These are phyloP conservation scores for Lavandula angustifolia DNA, from an alignment of 257 asterid genomes.

Conservation along the genomic window DNA sequence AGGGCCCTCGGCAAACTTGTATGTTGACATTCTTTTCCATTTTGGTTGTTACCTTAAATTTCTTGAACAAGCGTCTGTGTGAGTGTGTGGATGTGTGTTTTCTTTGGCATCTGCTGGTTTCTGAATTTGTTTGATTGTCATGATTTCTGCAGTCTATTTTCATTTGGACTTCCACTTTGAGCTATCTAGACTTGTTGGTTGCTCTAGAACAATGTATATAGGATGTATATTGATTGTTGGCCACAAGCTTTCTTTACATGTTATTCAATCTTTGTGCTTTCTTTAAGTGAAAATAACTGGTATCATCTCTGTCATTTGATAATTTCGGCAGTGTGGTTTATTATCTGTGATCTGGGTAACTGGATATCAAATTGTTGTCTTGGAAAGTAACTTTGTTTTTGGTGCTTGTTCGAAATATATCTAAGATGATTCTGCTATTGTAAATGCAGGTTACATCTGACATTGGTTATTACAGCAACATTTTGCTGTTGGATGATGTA, in stretches of 20 bases:
- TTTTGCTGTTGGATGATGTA: conserved; percentile 99
- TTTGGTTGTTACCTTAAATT: conserved; percentile 1
- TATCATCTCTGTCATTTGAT: conserved; percentile 12
- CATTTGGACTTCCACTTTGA: background rate
- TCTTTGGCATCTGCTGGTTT: conserved; percentile 12
- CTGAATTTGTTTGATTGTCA: conserved; percentile 9
- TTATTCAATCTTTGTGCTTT: background rate
- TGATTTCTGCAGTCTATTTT: conserved; percentile 9
- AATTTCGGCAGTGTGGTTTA: background rate
- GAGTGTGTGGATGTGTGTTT: conserved; percentile 6
- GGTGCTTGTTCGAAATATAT: conserved; percentile 12
- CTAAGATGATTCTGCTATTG: conserved; percentile 26
- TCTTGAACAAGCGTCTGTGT: conserved; percentile 6
- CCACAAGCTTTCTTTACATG: background rate
- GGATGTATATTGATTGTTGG: background rate
- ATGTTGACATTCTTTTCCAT: conserved; percentile 36
- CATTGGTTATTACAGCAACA: conserved; percentile 89
- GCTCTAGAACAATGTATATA: conserved; percentile 5
- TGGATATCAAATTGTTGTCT: conserved; percentile 2
- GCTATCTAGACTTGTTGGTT: conserved; percentile 3
- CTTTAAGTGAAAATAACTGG: conserved; percentile 1
- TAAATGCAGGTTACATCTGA: conserved; percentile 78
- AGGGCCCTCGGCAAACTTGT: conserved; percentile 97
- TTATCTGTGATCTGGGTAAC: background rate
- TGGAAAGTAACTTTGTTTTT: background rate